Conservation (phyloP, 768 basidiomycete species). For the Suillus luteus region DNA sequence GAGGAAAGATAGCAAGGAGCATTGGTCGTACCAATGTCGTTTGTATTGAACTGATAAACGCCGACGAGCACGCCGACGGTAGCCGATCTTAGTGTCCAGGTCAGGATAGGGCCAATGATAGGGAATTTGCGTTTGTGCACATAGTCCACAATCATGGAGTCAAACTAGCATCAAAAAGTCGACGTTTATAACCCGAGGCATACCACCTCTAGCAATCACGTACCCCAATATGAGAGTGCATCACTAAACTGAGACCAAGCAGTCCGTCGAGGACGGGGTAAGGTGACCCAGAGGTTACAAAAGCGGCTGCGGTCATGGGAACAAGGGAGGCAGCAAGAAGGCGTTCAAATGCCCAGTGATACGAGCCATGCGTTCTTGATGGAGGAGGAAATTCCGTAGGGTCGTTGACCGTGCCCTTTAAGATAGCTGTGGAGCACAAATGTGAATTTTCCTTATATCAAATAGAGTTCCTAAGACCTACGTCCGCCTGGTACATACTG, state of each 20-base stretch:
- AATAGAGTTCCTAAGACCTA: neutral
- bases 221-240: conserved; percentile 96
- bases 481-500: conserved; percentile 58
- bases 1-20: conserved; percentile 7
- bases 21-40: conserved; percentile 82
- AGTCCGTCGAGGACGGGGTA: conserved; percentile 91
- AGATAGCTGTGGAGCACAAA: conserved; percentile 56
- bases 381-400: conserved; percentile 87
- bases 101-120: conserved; percentile 60
- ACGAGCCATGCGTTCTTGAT: conserved; percentile 81
- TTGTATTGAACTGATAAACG: conserved; percentile 97
- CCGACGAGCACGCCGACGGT: conserved; percentile 87
- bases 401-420: conserved; percentile 93
- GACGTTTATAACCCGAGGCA: neutral
- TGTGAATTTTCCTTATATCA: neutral
- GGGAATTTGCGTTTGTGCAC: conserved; percentile 93
- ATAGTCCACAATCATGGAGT: conserved; percentile 82
- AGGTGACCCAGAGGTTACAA: conserved; percentile 70
- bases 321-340: conserved; percentile 85
- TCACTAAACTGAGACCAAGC: conserved; percentile 81
- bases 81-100: conserved; percentile 76
- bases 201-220: conserved; percentile 28
- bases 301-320: conserved; percentile 85
- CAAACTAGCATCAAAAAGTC: conserved; percentile 54
- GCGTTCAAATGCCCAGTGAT: conserved; percentile 94